Evolutionary conservation across 73 alveolate genomes (phyloP), one percentile per base, ranked within the genome.

Genomic region (Paramecium caudatum): DNA sequence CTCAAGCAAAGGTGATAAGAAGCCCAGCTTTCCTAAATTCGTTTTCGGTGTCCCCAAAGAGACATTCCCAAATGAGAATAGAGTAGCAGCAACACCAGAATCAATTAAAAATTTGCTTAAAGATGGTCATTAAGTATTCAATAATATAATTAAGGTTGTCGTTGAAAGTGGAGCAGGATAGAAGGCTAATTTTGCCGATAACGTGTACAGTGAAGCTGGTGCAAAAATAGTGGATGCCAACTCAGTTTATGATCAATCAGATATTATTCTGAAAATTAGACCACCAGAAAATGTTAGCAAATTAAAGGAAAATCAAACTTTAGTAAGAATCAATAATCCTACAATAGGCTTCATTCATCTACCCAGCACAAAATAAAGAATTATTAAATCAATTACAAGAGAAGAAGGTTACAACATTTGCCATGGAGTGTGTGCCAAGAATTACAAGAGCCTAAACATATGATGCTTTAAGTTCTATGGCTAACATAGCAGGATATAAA

Each of bases 391-490:
- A 39, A 30, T 49, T 91, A 13, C 12, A 68, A 30, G 48, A 65
- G 43, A 91, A 87, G 61, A 46, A 91, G 3, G 33, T 91, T 10
- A 91, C 95, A 19, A 2, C 93, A 25, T 82, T 84, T 39, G 91
- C 93, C 27, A 94, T 95, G 96, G 98, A 95, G 32, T 49, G 90
- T 32, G 97, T 95, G 37, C 98, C 98, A 21, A 94, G 98, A 46
- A 93, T 94, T 47, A 68, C 97, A 12, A 94, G 95, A 48, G 97
- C 98, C 4, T 92, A 95, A 68, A 92, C 94, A 63, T 81, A 91
- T 70, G 97, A 91, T 63, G 93, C 96, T 1, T 47, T 94, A 33
- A 82, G 92, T 47, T 88, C 95, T 15, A 88, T 90, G 94, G 97
- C 95, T 46, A 92, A 88, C 70, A 91, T 94, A 41, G 95, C 94